Evolutionary conservation across 768 basidiomycete genomes (phyloP).

Genomic region (Mycena sanguinolenta): DNA sequence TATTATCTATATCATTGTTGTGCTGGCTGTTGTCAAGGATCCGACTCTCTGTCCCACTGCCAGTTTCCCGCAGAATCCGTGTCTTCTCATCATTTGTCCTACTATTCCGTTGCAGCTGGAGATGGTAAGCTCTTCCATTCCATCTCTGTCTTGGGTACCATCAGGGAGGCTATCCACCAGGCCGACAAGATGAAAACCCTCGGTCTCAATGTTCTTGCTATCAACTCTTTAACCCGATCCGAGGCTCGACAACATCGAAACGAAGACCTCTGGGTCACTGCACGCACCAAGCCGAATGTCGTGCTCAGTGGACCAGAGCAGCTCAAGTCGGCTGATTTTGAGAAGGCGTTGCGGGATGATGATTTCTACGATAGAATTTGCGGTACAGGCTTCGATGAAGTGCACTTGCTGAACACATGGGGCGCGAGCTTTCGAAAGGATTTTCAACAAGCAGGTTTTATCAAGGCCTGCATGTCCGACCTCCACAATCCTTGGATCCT

Average conservation of each 20-base stretch:
- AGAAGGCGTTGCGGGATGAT: neutral
- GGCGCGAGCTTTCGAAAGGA: neutral
- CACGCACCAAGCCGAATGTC: neutral
- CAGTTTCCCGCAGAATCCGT: constrained; percentile 31
- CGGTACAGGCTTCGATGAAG: neutral
- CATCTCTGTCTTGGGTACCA: too few relatives aligned
- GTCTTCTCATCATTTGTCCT: constrained; percentile 1
- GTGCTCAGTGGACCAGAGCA: neutral
- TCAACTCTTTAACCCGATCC: constrained; percentile 30
- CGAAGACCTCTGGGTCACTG: constrained; percentile 29
- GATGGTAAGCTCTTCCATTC: constrained; percentile 27
- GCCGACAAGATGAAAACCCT: neutral
- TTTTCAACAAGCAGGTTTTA: neutral
- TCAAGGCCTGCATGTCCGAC: neutral
- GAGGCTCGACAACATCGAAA: constrained; percentile 12
- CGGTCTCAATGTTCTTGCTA: constrained; percentile 21
- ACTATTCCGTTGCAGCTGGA: constrained; percentile 38
- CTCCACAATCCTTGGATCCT: neutral
- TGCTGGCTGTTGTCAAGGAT: constrained; percentile 26
- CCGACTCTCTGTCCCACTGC: constrained; percentile 29
- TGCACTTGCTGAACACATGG: neutral
- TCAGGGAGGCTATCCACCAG: neutral
- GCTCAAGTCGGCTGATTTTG: neutral
- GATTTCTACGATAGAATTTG: neutral
- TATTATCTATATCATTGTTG: constrained; percentile 34